These are phyloP conservation scores for Suillus americanus DNA, from an alignment of 768 basidiomycete species.

Conservation along the genomic window DNA sequence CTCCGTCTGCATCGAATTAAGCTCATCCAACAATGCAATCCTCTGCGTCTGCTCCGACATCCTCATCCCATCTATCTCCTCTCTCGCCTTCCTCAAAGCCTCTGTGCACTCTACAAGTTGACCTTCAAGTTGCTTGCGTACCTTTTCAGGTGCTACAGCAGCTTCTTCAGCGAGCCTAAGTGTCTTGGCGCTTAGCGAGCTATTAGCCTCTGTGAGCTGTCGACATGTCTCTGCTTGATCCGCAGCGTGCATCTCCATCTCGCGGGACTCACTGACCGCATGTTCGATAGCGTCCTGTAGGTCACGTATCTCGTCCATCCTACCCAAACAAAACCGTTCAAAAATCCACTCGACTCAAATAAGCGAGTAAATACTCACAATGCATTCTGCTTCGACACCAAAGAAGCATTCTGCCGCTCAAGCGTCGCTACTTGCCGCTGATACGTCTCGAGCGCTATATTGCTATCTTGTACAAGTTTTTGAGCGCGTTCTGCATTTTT, in stretches of 20 bases:
- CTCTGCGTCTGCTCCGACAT: slow-evolving; percentile 78
- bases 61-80: slow-evolving; percentile 67
- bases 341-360: not conserved
- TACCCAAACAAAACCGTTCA: slow-evolving; percentile 24
- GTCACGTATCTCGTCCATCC: slow-evolving; percentile 64
- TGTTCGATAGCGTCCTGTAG: slow-evolving; percentile 65
- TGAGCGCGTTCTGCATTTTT: slow-evolving; percentile 90
- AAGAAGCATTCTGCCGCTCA: slow-evolving; percentile 66
- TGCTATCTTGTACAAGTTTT: slow-evolving; percentile 85
- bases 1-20: slow-evolving; percentile 81
- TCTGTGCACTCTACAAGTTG: slow-evolving; percentile 63
- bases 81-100: slow-evolving; percentile 61
- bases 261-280: slow-evolving; percentile 58
- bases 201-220: slow-evolving; percentile 79
- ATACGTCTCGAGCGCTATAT: slow-evolving; percentile 79
- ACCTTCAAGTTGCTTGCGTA: slow-evolving; percentile 61
- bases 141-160: slow-evolving; percentile 37
- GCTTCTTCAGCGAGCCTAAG: slow-evolving; percentile 47
- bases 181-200: slow-evolving; percentile 68
- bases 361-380: slow-evolving; percentile 43
- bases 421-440: slow-evolving; percentile 83
- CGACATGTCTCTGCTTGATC: slow-evolving; percentile 73
- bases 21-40: slow-evolving; percentile 83
- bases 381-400: slow-evolving; percentile 51
- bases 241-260: slow-evolving; percentile 64